These are phyloP conservation scores for Zoysia japonica DNA, from an alignment of 176 grass and related monocot species.

Conservation along the genomic window DNA sequence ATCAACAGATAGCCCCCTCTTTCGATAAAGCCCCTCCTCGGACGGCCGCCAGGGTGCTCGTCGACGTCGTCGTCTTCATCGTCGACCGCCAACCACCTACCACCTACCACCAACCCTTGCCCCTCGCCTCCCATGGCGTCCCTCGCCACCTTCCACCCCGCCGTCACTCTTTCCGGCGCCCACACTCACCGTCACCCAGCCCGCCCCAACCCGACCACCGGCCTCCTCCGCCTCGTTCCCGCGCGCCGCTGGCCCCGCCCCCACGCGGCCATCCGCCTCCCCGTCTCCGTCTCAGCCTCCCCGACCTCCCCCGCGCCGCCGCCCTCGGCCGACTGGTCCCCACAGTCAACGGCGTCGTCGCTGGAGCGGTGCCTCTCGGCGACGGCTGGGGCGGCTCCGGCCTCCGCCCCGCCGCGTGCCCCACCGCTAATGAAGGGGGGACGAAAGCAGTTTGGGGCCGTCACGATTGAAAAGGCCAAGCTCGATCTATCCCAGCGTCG, in stretches of 20 bases:
- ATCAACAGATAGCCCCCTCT: slow-evolving; percentile 17
- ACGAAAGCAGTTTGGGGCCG: slow-evolving; percentile 61
- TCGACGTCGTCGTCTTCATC: neutral
- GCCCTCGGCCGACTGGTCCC: slow-evolving; percentile 25
- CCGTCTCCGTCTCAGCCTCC: slow-evolving; percentile 36
- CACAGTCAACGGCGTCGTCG: slow-evolving; percentile 41
- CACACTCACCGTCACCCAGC: slow-evolving; percentile 16
- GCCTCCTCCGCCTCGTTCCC: slow-evolving; percentile 45
- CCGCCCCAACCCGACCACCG: slow-evolving; percentile 50
- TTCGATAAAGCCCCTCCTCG: slow-evolving; percentile 31
- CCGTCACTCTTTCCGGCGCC: slow-evolving; percentile 16
- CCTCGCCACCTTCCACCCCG: slow-evolving; percentile 41
- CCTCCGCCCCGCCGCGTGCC: slow-evolving; percentile 21
- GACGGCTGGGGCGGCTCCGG: slow-evolving; percentile 33
- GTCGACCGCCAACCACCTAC: neutral
- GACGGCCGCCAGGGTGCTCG: slow-evolving; percentile 11
- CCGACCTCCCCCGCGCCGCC: slow-evolving; percentile 37
- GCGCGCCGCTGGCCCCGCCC: slow-evolving; percentile 10
- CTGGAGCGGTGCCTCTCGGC: slow-evolving; percentile 48
- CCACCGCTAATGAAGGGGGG: slow-evolving; percentile 56
- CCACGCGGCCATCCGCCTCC: slow-evolving; percentile 18
- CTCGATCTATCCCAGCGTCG: slow-evolving; percentile 56
- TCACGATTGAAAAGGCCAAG: slow-evolving; percentile 74
- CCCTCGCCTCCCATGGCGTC: slow-evolving; percentile 38
- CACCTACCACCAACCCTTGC: slow-evolving; percentile 25